A percentile compares a stretch with the other conserved stretches of the same genome.
phyloP scores from a whole-genome alignment of 208 protist species.

The Vickermania ingenoplastis region DNA sequence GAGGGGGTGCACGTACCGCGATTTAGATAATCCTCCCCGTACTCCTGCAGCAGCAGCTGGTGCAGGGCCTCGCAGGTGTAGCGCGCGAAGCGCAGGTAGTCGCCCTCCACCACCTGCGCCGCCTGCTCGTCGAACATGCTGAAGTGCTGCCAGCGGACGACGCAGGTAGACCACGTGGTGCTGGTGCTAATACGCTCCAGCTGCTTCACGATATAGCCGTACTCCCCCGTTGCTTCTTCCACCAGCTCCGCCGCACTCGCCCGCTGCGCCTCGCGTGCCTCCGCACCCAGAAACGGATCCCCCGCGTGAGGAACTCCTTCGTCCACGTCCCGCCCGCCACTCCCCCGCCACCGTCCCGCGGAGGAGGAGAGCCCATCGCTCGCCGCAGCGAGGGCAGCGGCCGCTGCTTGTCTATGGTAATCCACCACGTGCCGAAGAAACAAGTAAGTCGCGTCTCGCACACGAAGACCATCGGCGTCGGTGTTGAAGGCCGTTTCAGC shows the following conservation, averaged over 20 bases:
- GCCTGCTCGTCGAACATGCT: conserved; percentile 66
- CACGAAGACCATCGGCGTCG: conserved; percentile 57
- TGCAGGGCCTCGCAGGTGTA: conserved; percentile 68
- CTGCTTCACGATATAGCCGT: conserved; percentile 58
- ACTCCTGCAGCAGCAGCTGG: conserved; percentile 73
- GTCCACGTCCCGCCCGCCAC: conserved; percentile 2
- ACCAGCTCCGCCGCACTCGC: not conserved
- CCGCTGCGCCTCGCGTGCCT: not conserved
- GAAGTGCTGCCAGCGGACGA: conserved; percentile 73
- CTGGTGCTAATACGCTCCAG: conserved; percentile 77
- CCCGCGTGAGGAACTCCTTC: too few relatives aligned
- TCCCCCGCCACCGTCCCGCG: not conserved
- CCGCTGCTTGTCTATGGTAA: conserved; percentile 16
- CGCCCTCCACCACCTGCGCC: conserved; percentile 56
- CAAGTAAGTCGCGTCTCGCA: conserved; percentile 66
- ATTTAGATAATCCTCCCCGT: conserved; percentile 69
- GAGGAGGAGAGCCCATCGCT: not conserved
- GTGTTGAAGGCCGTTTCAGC: conserved; percentile 37
- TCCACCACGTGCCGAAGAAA: conserved; percentile 78
- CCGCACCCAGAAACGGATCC: too few relatives aligned
- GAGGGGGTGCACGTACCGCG: conserved; percentile 53
- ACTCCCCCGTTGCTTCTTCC: conserved; percentile 5
- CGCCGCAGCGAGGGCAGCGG: conserved; percentile 9
- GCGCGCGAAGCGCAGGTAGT: conserved; percentile 72
- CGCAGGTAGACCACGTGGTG: conserved; percentile 65